Evolutionary conservation across 495 filamentous ascomycete species (phyloP).

Genomic region (Aspergillus indologenus): DNA sequence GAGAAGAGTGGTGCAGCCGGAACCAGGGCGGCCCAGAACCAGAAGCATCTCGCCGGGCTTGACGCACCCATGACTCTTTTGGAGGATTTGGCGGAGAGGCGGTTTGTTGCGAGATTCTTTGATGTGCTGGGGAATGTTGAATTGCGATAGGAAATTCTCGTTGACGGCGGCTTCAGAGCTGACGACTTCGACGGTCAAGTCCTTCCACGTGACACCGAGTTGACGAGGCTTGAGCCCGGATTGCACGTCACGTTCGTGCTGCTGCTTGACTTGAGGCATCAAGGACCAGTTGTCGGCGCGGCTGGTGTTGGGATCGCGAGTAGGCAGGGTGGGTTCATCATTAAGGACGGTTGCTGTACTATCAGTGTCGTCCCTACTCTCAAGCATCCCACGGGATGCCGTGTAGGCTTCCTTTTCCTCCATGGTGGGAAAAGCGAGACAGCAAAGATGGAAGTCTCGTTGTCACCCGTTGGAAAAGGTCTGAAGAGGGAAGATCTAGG

Average conservation of each 20-base stretch:
- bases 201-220: conserved; percentile 56
- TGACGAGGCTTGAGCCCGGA: conserved; percentile 45
- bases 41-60: conserved; percentile 52
- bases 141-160: conserved; percentile 53
- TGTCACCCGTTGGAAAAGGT: background rate
- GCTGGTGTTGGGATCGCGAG: conserved; percentile 13
- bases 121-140: conserved; percentile 48
- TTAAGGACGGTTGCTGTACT: conserved; percentile 29
- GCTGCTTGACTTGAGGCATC: conserved; percentile 42
- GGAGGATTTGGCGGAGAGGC: conserved; percentile 36
- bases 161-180: conserved; percentile 46
- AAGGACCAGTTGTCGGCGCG: conserved; percentile 44
- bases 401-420: conserved; percentile 21
- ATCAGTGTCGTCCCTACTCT: conserved; percentile 29
- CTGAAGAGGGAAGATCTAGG: background rate
- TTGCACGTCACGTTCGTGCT: conserved; percentile 42
- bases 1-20: conserved; percentile 48
- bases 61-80: conserved; percentile 48
- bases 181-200: conserved; percentile 43
- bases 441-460: background rate
- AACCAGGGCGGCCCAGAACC: conserved; percentile 45
- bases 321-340: conserved; percentile 23
- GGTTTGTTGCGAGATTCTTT: conserved; percentile 37
- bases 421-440: conserved; percentile 19
- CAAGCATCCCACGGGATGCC: conserved; percentile 13